phyloP scores from a whole-genome alignment of 164 flowering plant species.

The Amborella trichopoda region DNA sequence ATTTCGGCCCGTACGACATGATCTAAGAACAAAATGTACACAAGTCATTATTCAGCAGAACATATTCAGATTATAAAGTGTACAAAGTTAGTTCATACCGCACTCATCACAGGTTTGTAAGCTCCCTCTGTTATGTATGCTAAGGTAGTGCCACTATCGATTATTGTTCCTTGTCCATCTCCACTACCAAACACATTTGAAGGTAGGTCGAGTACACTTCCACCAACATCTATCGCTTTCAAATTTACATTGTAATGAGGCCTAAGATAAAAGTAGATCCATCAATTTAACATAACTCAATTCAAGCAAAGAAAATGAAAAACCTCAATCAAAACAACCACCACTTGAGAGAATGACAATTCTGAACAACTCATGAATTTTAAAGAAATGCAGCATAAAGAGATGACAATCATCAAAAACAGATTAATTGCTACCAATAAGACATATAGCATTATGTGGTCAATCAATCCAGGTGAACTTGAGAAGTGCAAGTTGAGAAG shows the following conservation, averaged over 20 bases:
- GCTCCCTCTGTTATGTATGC: constrained; percentile 61
- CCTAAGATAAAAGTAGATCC: constrained; percentile 35
- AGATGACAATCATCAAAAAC: too few species aligned
- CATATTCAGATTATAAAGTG: neutral
- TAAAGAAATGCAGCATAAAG: too few species aligned
- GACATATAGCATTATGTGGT: too few species aligned
- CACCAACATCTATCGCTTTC: constrained; percentile 70
- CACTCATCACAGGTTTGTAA: constrained; percentile 29
- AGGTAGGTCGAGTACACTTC: constrained; percentile 49
- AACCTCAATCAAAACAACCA: too few species aligned
- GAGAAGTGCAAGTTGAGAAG: too few species aligned
- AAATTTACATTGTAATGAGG: constrained; percentile 74
- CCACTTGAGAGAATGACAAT: too few species aligned
- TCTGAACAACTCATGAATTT: too few species aligned
- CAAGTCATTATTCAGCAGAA: neutral
- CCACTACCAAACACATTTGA: constrained; percentile 44
- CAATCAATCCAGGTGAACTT: too few species aligned
- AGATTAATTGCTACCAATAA: too few species aligned
- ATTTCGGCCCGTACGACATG: constrained; percentile 4
- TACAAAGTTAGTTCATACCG: neutral
- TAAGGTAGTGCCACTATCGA: constrained; percentile 95
- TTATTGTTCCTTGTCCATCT: constrained; percentile 35
- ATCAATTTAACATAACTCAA: too few species aligned
- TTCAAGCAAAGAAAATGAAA: too few species aligned
- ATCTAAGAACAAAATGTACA: constrained; percentile 5